Base-by-base conservation (phyloP, 2,329 filamentous ascomycete genomes). In the Biscogniauxia mediterranea region DNA sequence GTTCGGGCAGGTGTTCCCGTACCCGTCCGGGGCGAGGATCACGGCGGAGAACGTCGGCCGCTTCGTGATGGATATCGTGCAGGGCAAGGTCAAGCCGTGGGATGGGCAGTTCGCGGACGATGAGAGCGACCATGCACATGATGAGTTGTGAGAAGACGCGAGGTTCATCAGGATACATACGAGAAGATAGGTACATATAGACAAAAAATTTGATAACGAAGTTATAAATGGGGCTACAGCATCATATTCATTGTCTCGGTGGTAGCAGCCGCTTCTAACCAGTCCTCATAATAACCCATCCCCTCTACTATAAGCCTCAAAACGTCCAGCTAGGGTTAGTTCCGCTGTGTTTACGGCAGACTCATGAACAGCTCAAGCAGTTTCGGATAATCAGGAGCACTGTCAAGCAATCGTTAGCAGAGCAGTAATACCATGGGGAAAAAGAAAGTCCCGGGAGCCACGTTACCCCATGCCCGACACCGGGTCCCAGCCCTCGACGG, bases 31-130 rank as follows among this genome's bases (percentile, higher is more conserved):
- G 3, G 63, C 64, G 4, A 63, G 68, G 19, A 71, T 80, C 20
- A 71, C 73, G 0, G 63, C 75, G 0, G 73, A 73, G 13, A 68
- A 63, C 0, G 71, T 83, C 6, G 79, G 80, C 46, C 64, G 61
- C 1, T 83, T 82, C 61, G 73, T 83, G 50, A 67, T 75, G 62
- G 77, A 78, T 58, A 80, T 83, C 55, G 78, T 78, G 1, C 70
- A 76, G 53, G 80, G 78, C 2, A 76, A 73, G 58, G 73, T 79
- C 3, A 66, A 73, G 62, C 73, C 78, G 1, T 80, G 79, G 77
- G 70, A 74, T 56, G 72, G 72, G 17, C 58, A 62, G 19, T 50
- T 56, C 11, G 57, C 57, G 17, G 64, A 64, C 46, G 61, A 58
- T n/a, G 60, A 42, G 17, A 46, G 7, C 9, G 32, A 50, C 1